Conservation (phyloP, 768 basidiomycete genomes). For the Lactifluus pinguis region DNA sequence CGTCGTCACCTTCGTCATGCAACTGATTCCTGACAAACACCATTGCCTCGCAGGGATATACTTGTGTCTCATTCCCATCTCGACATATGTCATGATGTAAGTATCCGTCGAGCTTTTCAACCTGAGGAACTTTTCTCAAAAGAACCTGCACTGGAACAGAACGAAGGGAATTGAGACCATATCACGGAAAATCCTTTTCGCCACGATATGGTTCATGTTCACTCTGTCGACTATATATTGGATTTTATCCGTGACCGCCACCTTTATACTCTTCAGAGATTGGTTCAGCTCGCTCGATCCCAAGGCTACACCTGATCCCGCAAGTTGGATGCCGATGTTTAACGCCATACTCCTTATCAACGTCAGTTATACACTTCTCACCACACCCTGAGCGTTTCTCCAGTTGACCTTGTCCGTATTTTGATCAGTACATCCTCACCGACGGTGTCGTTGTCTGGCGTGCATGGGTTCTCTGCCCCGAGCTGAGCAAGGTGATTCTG, state of each 20-base stretch:
- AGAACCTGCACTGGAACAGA: no score
- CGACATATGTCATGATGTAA: background rate
- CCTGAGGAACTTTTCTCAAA: background rate
- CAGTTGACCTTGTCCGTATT: background rate
- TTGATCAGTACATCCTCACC: background rate
- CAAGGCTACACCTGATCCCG: background rate
- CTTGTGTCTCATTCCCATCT: conserved; percentile 1
- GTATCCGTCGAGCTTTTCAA: background rate
- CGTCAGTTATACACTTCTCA: background rate
- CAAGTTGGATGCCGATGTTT: background rate
- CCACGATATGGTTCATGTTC: background rate
- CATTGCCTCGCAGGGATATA: background rate
- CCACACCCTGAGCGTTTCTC: no score
- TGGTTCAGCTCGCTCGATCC: background rate
- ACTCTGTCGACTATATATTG: background rate
- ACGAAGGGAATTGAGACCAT: no score
- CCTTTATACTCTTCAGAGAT: background rate
- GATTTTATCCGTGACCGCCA: background rate
- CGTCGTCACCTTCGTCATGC: background rate
- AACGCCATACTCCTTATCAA: background rate
- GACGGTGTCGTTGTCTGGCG: conserved; percentile 12
- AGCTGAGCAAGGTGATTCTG: background rate
- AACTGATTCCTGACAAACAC: background rate
- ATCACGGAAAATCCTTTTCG: background rate
- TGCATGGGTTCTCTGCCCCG: conserved; percentile 3